Evolutionary conservation across 179 eudicot species (phyloP), one percentile per base, ranked within the genome.

Genomic region (Pouteria campechiana): DNA sequence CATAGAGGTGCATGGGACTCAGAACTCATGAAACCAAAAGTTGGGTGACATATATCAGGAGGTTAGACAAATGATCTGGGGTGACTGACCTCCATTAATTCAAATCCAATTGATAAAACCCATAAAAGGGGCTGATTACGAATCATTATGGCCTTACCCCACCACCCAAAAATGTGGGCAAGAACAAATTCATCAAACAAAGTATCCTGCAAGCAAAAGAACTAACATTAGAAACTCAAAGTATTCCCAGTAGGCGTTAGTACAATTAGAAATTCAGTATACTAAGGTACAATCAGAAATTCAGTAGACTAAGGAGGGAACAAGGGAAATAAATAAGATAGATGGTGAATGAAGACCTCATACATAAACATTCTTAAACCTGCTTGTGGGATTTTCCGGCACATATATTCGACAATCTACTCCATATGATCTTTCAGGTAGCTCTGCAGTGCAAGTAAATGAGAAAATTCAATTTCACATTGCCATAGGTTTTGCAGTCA

Each of bases 281-380:
- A n/a, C n/a, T n/a, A n/a, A n/a, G n/a, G n/a, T n/a, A n/a, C n/a
- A n/a, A n/a, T n/a, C n/a, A n/a, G n/a, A n/a, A n/a, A n/a, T n/a
- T n/a, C n/a, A n/a, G n/a, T n/a, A n/a, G n/a, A n/a, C n/a, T n/a
- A n/a, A n/a, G 52, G 3, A 12, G 37, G 27, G 23, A 18, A 17
- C 50, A 31, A 8, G n/a, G n/a, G n/a, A 32, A 34, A 20, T 20
- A 9, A 22, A 35, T 7, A 9, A 53, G 9, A 35, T 16, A 52
- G 36, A 55, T 48, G 48, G 57, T 61, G 64, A 67, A 75, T 71
- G 80, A 71, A 72, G 95, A 72, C 61, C 67, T 57, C 98, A 79
- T 90, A 90, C 98, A 79, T 90, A 90, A 70, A 86, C 79, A 77
- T 90, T 90, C 76, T 65, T 86, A 82, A 90, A 90, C 94, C 98